Base-by-base conservation (phyloP, 768 basidiomycete genomes). In the Tylopilus plumbeoviolaceoides region DNA sequence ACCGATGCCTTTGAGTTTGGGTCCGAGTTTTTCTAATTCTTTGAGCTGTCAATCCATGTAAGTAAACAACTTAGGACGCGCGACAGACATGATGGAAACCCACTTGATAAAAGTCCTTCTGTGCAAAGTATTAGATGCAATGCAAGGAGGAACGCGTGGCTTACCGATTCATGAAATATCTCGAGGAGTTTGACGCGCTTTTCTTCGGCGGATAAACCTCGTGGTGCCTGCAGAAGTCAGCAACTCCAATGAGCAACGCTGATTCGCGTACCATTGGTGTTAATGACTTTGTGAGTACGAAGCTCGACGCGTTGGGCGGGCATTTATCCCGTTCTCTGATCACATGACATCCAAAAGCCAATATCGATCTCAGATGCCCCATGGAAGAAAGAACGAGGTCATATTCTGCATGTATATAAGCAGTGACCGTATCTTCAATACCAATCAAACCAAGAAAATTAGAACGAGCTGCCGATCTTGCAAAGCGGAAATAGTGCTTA, bases 1-100 rank as follows among this genome's bases (percentile, higher is more conserved):
- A 91, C 91, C 89, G 48, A 97, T 93, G 20, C 93, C 93, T 64
- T 95, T 95, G 74, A 88, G 75, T 69, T 94, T 95, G 15, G 88
- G 85, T 0, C 82, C 89, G 8, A 89, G 75, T 67, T 94, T 95
- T 70, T 98, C 95, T 20, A 97, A 76, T 60, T 98, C 95, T 67
- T 95, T 97, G 44, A 98, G 76, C 83, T 91, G 48, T 36, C 23
- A 21, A 12, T 18, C 7, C 23, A 44, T 11, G 38, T 9, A 8
- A 23, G 30, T 30, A 11, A 51, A 20, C 38, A 46, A 21, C 31
- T 15, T 8, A 20, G 20, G 1, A 30, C 18, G 17, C 14, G 23
- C 1, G 18, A 48, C 17, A 17, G 12, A 27, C 25, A 15, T 18
- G 30, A 25, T 5, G n/a, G 18, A 20, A 45, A 18, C 42, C 20